Conservation (phyloP, 2,329 filamentous ascomycete species). For the Paradendryphiella salina region DNA sequence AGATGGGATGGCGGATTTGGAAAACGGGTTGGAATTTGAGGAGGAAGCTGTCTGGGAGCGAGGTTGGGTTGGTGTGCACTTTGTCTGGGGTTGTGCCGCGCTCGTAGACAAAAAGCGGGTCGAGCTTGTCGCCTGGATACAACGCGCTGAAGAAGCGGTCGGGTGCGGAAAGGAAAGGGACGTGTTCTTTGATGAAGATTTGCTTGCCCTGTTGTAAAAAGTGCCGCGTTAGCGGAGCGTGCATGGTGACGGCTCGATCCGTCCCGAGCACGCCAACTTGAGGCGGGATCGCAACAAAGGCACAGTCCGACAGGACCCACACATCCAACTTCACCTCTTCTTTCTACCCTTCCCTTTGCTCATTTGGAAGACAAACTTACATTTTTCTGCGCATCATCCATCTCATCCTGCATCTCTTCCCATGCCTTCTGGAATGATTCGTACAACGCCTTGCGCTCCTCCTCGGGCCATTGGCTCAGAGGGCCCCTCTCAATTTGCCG, state of each 20-base stretch:
- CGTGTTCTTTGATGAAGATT: slow-evolving; percentile 22
- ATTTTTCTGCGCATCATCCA: slow-evolving; percentile 17
- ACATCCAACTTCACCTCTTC: background rate
- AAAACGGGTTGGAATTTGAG: slow-evolving; percentile 20
- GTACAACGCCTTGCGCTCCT: slow-evolving; percentile 11
- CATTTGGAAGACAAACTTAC: slow-evolving; percentile 10
- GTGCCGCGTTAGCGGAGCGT: background rate
- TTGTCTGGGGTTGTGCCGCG: slow-evolving; percentile 3
- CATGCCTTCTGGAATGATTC: slow-evolving; percentile 9
- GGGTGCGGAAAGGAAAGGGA: slow-evolving; percentile 8
- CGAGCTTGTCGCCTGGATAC: slow-evolving; percentile 1
- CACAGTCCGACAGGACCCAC: background rate
- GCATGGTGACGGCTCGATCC: background rate
- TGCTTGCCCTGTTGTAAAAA: slow-evolving; percentile 10
- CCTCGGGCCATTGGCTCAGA: slow-evolving; percentile 13
- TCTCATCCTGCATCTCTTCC: slow-evolving; percentile 17
- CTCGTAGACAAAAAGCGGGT: slow-evolving; percentile 4
- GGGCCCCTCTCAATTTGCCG: slow-evolving; percentile 9
- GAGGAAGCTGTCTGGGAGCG: slow-evolving; percentile 19
- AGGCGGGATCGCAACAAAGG: slow-evolving; percentile 2
- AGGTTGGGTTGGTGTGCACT: slow-evolving; percentile 17
- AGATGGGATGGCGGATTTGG: slow-evolving; percentile 20
- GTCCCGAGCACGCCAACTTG: slow-evolving; percentile 13
- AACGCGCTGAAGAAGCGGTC: slow-evolving; percentile 14
- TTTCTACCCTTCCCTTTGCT: background rate